Evolutionary conservation across 169 alveolate genomes (phyloP), one percentile per base, ranked within the genome.

Genomic region (Cryptosporidium viatorum): DNA sequence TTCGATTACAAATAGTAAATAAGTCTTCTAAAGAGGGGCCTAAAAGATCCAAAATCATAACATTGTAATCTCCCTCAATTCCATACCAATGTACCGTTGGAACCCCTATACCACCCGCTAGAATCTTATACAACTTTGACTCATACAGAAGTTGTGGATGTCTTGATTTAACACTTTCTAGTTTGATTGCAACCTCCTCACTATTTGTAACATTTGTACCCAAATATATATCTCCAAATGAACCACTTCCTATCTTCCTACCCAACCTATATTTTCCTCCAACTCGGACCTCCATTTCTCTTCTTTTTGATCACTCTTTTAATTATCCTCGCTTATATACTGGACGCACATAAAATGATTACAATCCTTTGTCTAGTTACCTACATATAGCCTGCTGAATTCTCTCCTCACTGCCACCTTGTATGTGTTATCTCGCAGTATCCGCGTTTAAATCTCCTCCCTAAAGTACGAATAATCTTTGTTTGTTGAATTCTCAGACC

Each of bases 41-140:
- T 48, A 97, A 93, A n/a, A 98, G 93, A 86, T 98, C 99, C 92
- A 98, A 94, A 67, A 98, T 98, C 98, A 98, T 95, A 58, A 97
- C 97, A 87, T 98, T 98, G 96, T 96, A 98, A 93, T 97, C 99
- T 18, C 99, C 99, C 93, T 98, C 99, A 39, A 96, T 96, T 35
- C 99, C 99, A 91, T 97, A 98, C 98, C 99, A 97, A 91, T 98
- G 98, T 10, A 98, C 97, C 80, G 96, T 95, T 37, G 99, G 99
- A 50, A 98, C 97, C 8, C 99, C 99, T 52, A 91, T 59, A 85
- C 99, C 99, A 14, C 99, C 99, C 84, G 97, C 95, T 62, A 98
- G 91, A 48, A 97, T 94, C 86, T 96, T 96, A 93, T 98, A 98
- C 51, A 98, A 94, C 93, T 98, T 98, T 60, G 99, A 95, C 92